These are phyloP conservation scores for Tulasnella sp. DNA, from an alignment of 768 basidiomycete genomes.

Conservation along the genomic window DNA sequence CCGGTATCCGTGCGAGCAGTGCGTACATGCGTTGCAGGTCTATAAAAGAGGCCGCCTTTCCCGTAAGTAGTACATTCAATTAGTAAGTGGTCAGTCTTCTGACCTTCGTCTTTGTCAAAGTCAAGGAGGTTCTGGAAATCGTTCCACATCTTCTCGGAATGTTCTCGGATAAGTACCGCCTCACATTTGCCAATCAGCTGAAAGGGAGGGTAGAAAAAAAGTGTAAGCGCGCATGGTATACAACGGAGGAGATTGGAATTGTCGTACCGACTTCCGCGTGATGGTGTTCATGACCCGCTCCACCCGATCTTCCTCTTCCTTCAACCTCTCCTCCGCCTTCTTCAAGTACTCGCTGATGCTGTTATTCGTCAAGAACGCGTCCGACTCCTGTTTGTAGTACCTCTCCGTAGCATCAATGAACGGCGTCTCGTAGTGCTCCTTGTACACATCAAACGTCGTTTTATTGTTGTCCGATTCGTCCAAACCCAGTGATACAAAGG, in stretches of 20 bases:
- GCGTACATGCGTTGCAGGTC: slow-evolving; percentile 94
- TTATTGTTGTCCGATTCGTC: slow-evolving; percentile 90
- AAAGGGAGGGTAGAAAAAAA: slow-evolving; percentile 8
- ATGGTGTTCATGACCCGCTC: slow-evolving; percentile 86
- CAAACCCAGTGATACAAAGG: slow-evolving; percentile 85
- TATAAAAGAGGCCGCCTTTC: slow-evolving; percentile 15
- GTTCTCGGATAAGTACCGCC: slow-evolving; percentile 80
- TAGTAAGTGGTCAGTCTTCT: slow-evolving; percentile 1
- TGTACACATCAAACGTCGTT: slow-evolving; percentile 87
- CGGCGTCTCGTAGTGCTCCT: slow-evolving; percentile 76
- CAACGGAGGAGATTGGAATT: neutral
- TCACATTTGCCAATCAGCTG: slow-evolving; percentile 54
- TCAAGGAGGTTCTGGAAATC: slow-evolving; percentile 85
- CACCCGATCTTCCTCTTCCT: slow-evolving; percentile 91
- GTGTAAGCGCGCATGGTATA: too few relatives aligned
- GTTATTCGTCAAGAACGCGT: slow-evolving; percentile 79
- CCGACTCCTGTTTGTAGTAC: slow-evolving; percentile 88
- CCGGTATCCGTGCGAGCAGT: slow-evolving; percentile 78
- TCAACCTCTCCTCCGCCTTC: slow-evolving; percentile 84
- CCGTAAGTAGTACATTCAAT: too few relatives aligned
- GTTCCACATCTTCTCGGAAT: slow-evolving; percentile 78
- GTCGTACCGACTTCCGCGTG: slow-evolving; percentile 58
- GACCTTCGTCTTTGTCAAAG: slow-evolving; percentile 77
- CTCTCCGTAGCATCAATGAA: slow-evolving; percentile 83
- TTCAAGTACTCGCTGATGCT: slow-evolving; percentile 89